Percentiles rank a stretch among this genome's conserved stretches.
Conservation (phyloP, 2,329 filamentous ascomycete species). For the Fusarium floridanum region DNA sequence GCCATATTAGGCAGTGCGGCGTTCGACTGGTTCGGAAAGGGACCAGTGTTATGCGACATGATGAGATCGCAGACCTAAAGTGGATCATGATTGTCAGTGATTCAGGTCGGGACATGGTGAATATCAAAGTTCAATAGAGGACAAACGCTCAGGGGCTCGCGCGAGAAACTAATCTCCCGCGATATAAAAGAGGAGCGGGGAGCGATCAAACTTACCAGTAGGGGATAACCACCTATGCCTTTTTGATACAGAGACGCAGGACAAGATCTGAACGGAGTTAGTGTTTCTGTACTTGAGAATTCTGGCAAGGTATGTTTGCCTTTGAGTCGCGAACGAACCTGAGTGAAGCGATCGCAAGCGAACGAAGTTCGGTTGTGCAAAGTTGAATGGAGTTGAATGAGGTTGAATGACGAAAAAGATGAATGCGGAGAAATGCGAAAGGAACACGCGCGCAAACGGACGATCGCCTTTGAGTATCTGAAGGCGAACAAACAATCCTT, state of each 20-base stretch:
- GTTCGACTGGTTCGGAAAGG: constrained; percentile 1
- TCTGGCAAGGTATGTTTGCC: not conserved
- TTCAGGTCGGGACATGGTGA: not conserved
- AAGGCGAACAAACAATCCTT: not conserved
- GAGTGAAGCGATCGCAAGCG: not conserved
- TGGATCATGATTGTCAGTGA: constrained; percentile 12
- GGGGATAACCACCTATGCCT: not conserved
- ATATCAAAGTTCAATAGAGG: not conserved
- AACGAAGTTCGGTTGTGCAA: not conserved
- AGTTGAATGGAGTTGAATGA: not conserved
- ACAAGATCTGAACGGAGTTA: constrained; percentile 12
- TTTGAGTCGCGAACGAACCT: not conserved
- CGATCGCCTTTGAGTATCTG: not conserved
- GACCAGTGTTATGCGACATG: constrained; percentile 13
- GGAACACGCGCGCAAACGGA: not conserved
- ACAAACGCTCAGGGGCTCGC: not conserved
- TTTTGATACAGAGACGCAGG: constrained; percentile 6
- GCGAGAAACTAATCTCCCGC: not conserved
- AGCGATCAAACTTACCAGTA: constrained; percentile 19
- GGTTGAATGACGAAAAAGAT: not conserved
- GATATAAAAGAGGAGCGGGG: not conserved
- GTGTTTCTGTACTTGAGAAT: constrained; percentile 16
- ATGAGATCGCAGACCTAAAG: not conserved
- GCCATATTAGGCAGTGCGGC: constrained; percentile 6
- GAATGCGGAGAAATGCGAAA: not conserved